Evolutionary conservation across 176 grass and related monocot genomes (phyloP).

Genomic region (Musa itinerans): DNA sequence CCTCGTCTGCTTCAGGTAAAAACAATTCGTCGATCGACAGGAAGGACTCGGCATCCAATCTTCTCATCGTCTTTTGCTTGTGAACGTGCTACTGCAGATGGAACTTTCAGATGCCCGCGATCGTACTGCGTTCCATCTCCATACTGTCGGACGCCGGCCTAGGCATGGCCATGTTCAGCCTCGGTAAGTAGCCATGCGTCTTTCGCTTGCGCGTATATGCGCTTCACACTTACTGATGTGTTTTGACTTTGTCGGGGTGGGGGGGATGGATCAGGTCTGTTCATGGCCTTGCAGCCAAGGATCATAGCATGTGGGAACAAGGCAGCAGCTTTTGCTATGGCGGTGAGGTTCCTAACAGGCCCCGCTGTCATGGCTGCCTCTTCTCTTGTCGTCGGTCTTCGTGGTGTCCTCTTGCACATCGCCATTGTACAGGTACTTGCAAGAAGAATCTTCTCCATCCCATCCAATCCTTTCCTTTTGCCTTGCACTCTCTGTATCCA

Average conservation of each 20-base stretch:
- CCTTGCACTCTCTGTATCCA: not conserved
- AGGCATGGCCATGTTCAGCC: constrained; percentile 23
- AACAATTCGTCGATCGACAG: not conserved
- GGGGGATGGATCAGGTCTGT: constrained; percentile 4
- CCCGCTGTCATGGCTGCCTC: constrained; percentile 13
- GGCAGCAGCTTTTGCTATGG: constrained; percentile 7
- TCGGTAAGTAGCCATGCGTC: not conserved
- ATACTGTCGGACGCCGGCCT: constrained; percentile 15
- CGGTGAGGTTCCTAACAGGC: constrained; percentile 12
- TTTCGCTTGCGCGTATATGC: no score
- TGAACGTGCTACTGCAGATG: not conserved
- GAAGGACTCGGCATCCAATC: not conserved
- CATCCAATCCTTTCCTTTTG: not conserved
- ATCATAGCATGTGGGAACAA: constrained; percentile 19
- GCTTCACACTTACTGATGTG: no score
- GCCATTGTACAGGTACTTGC: constrained; percentile 8
- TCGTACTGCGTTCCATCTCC: constrained; percentile 2
- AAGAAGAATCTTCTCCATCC: not conserved
- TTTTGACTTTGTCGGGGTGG: no score
- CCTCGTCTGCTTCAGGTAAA: constrained; percentile 9
- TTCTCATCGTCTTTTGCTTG: not conserved
- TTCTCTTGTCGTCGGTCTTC: constrained; percentile 2
- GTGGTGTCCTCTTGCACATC: constrained; percentile 7
- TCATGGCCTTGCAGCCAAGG: constrained; percentile 17
- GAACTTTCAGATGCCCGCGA: constrained; percentile 4